Conservation (phyloP, 2,329 filamentous ascomycete genomes). For the Rhynchosporium secalis region DNA sequence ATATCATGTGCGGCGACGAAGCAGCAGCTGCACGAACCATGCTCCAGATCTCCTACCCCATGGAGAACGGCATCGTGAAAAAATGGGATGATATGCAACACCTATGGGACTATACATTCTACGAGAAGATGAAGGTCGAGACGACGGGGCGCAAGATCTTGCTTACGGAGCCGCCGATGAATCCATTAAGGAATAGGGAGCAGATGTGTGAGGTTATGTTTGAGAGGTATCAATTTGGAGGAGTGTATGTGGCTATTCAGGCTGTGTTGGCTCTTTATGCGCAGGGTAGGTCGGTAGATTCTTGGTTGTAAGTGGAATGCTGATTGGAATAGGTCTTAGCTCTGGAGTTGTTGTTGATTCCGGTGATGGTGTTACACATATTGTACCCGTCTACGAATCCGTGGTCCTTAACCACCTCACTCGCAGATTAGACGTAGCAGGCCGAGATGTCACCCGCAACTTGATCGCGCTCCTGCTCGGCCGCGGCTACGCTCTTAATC, state of each 20-base stretch:
- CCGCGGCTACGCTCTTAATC: conserved; percentile 93
- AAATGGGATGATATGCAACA: conserved; percentile 99
- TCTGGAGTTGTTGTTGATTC: conserved; percentile 98
- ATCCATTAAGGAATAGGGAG: conserved; percentile 93
- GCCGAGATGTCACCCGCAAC: conserved; percentile 96
- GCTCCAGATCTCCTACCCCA: conserved; percentile 98
- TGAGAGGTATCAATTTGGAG: conserved; percentile 92
- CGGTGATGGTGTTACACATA: conserved; percentile 96
- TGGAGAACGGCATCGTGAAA: conserved; percentile 99
- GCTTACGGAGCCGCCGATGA: conserved; percentile 96
- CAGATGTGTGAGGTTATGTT: conserved; percentile 99
- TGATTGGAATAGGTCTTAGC: conserved; percentile 64
- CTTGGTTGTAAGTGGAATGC: conserved; percentile 1
- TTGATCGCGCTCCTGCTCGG: conserved; percentile 92
- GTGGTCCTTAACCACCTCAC: conserved; percentile 97
- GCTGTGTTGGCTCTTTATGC: conserved; percentile 95
- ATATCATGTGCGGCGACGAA: conserved; percentile 99
- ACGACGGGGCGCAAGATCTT: conserved; percentile 93
- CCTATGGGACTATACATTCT: conserved; percentile 98
- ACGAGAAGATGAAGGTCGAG: conserved; percentile 94
- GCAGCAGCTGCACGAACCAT: conserved; percentile 92
- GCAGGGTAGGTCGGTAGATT: conserved; percentile 63
- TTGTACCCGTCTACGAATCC: conserved; percentile 97
- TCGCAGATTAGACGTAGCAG: conserved; percentile 88
- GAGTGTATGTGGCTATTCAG: conserved; percentile 97